These are phyloP conservation scores for Eimeria zaria DNA, from an alignment of 169 alveolate species.

Conservation along the genomic window DNA sequence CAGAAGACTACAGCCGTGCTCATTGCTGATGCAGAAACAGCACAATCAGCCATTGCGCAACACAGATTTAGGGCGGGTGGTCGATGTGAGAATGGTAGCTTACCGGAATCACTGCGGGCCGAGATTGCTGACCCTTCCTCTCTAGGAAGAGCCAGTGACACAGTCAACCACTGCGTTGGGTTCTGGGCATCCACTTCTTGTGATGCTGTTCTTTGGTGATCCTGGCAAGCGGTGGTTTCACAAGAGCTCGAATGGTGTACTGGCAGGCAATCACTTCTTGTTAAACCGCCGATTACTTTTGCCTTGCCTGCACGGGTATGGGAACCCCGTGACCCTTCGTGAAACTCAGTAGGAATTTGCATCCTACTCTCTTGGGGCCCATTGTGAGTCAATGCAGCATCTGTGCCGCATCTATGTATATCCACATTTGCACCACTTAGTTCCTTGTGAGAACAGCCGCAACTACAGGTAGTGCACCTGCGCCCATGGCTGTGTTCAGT, in stretches of 20 bases:
- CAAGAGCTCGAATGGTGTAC: neutral
- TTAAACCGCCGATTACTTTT: neutral
- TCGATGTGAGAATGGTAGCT: neutral
- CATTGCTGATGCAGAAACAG: neutral
- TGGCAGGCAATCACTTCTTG: neutral
- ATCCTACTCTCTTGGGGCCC: neutral
- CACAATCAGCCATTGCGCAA: neutral
- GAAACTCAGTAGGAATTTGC: neutral
- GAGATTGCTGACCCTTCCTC: conserved; percentile 4
- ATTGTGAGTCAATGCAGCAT: neutral
- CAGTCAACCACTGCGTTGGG: neutral
- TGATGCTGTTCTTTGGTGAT: neutral
- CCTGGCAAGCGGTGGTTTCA: neutral
- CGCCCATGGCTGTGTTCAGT: neutral
- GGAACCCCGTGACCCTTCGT: neutral
- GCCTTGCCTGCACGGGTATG: neutral
- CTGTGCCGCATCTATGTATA: neutral
- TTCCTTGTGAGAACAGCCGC: neutral
- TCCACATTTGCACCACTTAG: neutral
- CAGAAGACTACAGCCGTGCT: neutral
- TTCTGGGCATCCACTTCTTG: neutral
- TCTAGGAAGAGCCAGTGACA: neutral
- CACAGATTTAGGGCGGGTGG: neutral
- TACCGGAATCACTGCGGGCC: conserved; percentile 8
- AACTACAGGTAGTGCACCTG: neutral